A percentile compares a stretch with the other conserved stretches of the same genome.
Evolutionary conservation across 345 rosid species (phyloP).

Genomic region (Rhodamnia rubescens): DNA sequence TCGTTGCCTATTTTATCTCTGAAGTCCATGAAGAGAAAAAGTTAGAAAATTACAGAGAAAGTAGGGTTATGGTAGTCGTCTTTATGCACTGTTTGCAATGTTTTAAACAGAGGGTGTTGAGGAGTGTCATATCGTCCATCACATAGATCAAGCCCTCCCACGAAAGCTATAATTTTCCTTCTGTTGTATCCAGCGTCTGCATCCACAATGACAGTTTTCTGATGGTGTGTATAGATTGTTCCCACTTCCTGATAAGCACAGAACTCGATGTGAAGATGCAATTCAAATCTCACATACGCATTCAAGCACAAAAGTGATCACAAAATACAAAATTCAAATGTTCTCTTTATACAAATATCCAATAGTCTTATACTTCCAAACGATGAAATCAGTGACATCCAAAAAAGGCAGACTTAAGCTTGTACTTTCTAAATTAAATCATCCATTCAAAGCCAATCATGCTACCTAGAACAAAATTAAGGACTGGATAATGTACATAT

Average conservation of each 20-base stretch:
- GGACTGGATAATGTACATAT: not conserved
- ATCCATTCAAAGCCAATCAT: not conserved
- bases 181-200: slow-evolving; percentile 66
- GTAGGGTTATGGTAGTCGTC: slow-evolving; percentile 94
- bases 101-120: slow-evolving; percentile 64
- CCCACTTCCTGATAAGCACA: slow-evolving; percentile 62
- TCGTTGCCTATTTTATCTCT: not conserved
- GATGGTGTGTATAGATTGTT: slow-evolving; percentile 93
- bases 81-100: slow-evolving; percentile 61
- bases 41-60: slow-evolving; percentile 43
- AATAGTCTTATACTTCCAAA: not conserved
- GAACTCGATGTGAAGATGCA: not conserved
- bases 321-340: not conserved
- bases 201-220: slow-evolving; percentile 86
- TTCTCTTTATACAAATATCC: not conserved
- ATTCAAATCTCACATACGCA: not conserved
- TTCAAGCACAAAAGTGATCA: not conserved
- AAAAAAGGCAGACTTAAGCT: not conserved
- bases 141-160: slow-evolving; percentile 95
- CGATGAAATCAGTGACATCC: not conserved
- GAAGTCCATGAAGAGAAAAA: not conserved
- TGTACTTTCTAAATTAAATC: not conserved
- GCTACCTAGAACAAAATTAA: not conserved
- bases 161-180: slow-evolving; percentile 85
- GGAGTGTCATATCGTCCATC: slow-evolving; percentile 93